Base-by-base conservation (phyloP, 306 rosid genomes). In the Rosa lucieae region DNA sequence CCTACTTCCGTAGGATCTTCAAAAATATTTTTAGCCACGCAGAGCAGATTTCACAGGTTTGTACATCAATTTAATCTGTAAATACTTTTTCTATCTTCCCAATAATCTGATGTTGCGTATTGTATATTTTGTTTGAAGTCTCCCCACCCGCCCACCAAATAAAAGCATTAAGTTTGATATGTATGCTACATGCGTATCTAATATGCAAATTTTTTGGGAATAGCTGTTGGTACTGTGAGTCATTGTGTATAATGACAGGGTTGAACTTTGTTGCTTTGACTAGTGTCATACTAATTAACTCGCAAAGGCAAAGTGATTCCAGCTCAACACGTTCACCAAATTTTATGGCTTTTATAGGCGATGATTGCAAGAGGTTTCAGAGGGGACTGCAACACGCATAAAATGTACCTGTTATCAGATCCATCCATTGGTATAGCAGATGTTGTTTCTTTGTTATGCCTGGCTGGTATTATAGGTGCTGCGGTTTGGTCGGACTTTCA, bases 11-110 rank as follows among this genome's bases (percentile, higher is more conserved):
- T 68, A 93, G 93, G 77, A 91, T 94, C 82, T 94, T 94, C 95
- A 94, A 90, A 83, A 94, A 94, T 86, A 92, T 94, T 77, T 92
- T 94, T 82, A 89, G 83, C 84, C 99, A 94, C 5, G 93, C 97
- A 2, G 99, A 94, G 86, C 97, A 94, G 89, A 94, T 94, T 81
- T 91, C 99, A 72, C 97, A 94, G 97, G 99, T 94, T 75, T 42
- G 84, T 75, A n/a, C 63, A 47, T 72, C 73, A 26, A 12, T 29
- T 79, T 14, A 37, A 65, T 53, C 4, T 12, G 18, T 39, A 67
- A 5, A 43, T 5, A 20, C 10, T 5, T 40, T 21, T 21, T 23
- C 37, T 15, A 12, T 49, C 51, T 75, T 17, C 32, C 70, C 8
- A 68, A 35, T 79, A 47, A 17, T 63, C 14, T 18, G 21, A 6